A percentile compares a stretch with the other conserved stretches of the same genome.
phyloP scores from a whole-genome alignment of 768 basidiomycete species.

The Kwoniella sp. region DNA sequence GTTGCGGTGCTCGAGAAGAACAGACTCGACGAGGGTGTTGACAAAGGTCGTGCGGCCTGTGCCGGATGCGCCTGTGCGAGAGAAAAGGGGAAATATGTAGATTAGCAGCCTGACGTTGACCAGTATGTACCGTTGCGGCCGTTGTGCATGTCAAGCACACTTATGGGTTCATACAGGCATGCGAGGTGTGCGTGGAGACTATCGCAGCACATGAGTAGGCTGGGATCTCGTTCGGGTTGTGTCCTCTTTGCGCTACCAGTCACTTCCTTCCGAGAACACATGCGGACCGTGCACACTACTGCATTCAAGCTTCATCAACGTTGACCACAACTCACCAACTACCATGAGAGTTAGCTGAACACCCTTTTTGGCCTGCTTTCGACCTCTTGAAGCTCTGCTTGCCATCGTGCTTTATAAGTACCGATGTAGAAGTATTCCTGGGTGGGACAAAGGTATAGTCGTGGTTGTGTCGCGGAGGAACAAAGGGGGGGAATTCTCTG shows the following conservation, averaged over 20 bases:
- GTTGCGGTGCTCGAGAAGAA: conserved; percentile 81
- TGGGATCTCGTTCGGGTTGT: too few relatives aligned
- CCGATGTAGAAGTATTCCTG: conserved; percentile 3
- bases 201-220: too few relatives aligned
- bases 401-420: conserved; percentile 33
- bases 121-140: too few relatives aligned
- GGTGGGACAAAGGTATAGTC: conserved; percentile 6
- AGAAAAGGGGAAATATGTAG: too few relatives aligned
- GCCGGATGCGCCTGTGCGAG: conserved; percentile 80
- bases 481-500: not conserved
- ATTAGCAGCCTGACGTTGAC: too few relatives aligned
- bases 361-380: conserved; percentile 91
- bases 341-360: conserved; percentile 98
- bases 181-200: too few relatives aligned
- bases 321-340: conserved; percentile 73
- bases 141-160: too few relatives aligned
- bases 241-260: too few relatives aligned
- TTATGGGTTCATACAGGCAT: too few relatives aligned
- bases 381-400: conserved; percentile 48
- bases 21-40: conserved; percentile 97
- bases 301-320: too few relatives aligned
- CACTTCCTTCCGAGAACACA: too few relatives aligned
- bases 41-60: conserved; percentile 98
- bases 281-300: not conserved
- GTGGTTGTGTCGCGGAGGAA: not conserved